Evolutionary conservation across 495 filamentous ascomycete genomes (phyloP).

Genomic region (Collariella sp.): DNA sequence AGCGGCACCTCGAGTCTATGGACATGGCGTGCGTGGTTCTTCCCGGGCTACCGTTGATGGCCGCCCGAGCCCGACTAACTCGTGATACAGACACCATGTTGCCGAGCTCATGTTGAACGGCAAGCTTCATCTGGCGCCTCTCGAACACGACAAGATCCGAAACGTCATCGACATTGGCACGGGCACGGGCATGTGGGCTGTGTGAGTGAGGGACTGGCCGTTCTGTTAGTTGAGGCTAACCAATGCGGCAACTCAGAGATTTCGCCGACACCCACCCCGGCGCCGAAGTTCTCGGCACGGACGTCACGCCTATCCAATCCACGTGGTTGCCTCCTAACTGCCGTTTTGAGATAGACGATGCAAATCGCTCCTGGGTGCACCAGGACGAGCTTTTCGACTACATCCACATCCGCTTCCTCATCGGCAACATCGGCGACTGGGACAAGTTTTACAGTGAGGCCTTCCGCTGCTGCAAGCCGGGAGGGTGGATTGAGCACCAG

Average conservation of each 20-base stretch:
- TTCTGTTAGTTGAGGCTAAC: background rate
- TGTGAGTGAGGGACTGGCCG: slow-evolving; percentile 11
- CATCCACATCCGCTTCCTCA: slow-evolving; percentile 41
- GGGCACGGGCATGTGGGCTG: slow-evolving; percentile 14
- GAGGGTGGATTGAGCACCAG: slow-evolving; percentile 24
- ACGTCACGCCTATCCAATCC: slow-evolving; percentile 17
- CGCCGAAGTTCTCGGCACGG: slow-evolving; percentile 21
- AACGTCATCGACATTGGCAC: slow-evolving; percentile 44
- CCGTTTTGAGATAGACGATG: slow-evolving; percentile 44
- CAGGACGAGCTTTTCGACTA: slow-evolving; percentile 37
- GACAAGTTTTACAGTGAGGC: slow-evolving; percentile 32
- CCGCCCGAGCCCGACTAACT: background rate
- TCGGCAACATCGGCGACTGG: slow-evolving; percentile 52
- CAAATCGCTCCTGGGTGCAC: slow-evolving; percentile 44
- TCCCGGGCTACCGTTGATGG: background rate
- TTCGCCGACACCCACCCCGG: slow-evolving; percentile 48
- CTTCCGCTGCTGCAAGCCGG: slow-evolving; percentile 22
- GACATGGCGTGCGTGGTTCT: slow-evolving; percentile 23
- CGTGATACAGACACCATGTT: slow-evolving; percentile 8
- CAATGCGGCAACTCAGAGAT: slow-evolving; percentile 28
- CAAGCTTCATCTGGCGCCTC: slow-evolving; percentile 47
- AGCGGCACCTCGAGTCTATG: slow-evolving; percentile 16
- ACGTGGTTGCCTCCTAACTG: slow-evolving; percentile 38
- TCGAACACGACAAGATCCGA: slow-evolving; percentile 15
- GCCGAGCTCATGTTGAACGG: slow-evolving; percentile 38